Percentiles rank a stretch among this genome's conserved stretches.
Conservation (phyloP, 1,139 yeast genomes). For the Suhomyces chickasaworum region DNA sequence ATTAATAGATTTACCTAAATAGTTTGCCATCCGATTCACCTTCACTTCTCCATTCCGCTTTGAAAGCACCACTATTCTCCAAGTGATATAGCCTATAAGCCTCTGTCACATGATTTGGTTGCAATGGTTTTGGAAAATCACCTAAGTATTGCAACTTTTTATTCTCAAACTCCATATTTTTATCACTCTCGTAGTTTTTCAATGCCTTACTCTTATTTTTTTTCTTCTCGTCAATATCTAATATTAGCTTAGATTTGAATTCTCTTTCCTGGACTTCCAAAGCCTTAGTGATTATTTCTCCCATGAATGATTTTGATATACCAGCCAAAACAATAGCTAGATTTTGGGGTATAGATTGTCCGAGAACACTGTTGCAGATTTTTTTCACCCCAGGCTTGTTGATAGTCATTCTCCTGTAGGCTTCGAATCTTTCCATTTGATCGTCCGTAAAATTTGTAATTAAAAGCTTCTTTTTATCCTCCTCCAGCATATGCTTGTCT, state of each 20-base stretch:
- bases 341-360: slow-evolving; percentile 82
- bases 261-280: slow-evolving; percentile 64
- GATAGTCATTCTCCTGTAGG: slow-evolving; percentile 79
- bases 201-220: slow-evolving; percentile 32
- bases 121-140: slow-evolving; percentile 59
- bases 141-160: slow-evolving; percentile 37
- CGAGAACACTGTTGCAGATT: slow-evolving; percentile 74
- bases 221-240: slow-evolving; percentile 42
- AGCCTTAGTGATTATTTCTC: slow-evolving; percentile 85
- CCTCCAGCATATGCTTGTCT: slow-evolving; percentile 33
- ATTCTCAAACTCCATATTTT: slow-evolving; percentile 34
- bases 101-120: slow-evolving; percentile 83
- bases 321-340: slow-evolving; percentile 85
- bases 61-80: slow-evolving; percentile 68
- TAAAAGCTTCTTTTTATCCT: slow-evolving; percentile 64
- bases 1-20: slow-evolving; percentile 47
- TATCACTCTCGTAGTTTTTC: slow-evolving; percentile 32
- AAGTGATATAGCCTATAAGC: slow-evolving; percentile 78
- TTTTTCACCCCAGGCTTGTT: slow-evolving; percentile 81
- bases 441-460: slow-evolving; percentile 75
- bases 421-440: slow-evolving; percentile 87
- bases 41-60: slow-evolving; percentile 67
- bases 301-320: slow-evolving; percentile 82
- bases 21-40: slow-evolving; percentile 72
- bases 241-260: slow-evolving; percentile 44